A percentile compares a stretch with the other conserved stretches of the same genome.
These are phyloP conservation scores for Lactarius akahatsu DNA, from an alignment of 768 basidiomycete species.

Conservation along the genomic window DNA sequence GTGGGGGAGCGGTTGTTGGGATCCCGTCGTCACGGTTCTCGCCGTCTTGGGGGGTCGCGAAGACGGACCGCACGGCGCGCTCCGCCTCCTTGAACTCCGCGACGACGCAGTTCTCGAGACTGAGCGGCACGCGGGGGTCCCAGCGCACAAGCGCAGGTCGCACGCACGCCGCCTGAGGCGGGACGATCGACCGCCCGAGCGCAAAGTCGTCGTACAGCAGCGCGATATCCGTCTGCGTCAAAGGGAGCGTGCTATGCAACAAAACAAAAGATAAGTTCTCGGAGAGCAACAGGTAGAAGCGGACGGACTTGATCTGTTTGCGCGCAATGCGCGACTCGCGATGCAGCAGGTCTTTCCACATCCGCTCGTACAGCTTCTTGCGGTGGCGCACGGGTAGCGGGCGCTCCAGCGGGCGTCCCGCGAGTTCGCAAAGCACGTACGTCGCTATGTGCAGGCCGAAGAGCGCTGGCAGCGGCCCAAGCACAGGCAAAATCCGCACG, in stretches of 20 bases:
- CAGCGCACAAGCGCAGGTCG: conserved; percentile 79
- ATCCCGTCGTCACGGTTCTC: background rate
- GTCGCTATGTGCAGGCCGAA: conserved; percentile 91
- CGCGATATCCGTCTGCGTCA: conserved; percentile 80
- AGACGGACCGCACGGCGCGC: conserved; percentile 54
- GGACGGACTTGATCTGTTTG: conserved; percentile 50
- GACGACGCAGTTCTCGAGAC: conserved; percentile 81
- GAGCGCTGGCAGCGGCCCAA: conserved; percentile 84
- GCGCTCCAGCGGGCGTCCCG: conserved; percentile 78
- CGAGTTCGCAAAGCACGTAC: conserved; percentile 83
- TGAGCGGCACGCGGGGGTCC: conserved; percentile 64
- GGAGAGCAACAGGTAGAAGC: conserved; percentile 2
- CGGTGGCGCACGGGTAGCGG: conserved; percentile 86
- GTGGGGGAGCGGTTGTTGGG: conserved; percentile 20
- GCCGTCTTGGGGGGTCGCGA: conserved; percentile 21
- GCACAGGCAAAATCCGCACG: conserved; percentile 88
- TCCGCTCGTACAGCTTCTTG: conserved; percentile 76
- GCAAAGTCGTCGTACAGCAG: conserved; percentile 87
- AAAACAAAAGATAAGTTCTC: background rate
- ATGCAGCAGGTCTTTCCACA: conserved; percentile 72
- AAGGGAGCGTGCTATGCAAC: conserved; percentile 61
- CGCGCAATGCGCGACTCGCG: conserved; percentile 72
- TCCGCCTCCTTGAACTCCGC: conserved; percentile 77
- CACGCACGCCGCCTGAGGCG: conserved; percentile 71
- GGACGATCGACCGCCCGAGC: conserved; percentile 72